Conservation (phyloP, 2,329 filamentous ascomycete genomes). For the Aspergillus phoenicis region DNA sequence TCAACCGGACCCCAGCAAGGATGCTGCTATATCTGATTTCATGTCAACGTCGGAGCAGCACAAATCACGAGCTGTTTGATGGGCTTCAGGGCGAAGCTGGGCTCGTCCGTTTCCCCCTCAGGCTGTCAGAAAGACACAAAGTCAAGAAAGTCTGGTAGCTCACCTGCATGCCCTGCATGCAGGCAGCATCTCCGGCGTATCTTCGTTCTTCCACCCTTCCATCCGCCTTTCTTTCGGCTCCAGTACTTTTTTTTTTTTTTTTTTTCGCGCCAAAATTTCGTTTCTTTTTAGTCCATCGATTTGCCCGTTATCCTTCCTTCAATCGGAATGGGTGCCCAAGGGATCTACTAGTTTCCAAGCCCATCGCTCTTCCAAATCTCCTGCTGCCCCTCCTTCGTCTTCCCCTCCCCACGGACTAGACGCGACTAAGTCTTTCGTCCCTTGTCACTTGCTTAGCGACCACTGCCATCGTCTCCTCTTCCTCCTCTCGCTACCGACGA, state of each 20-base stretch:
- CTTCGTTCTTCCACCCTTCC: not conserved
- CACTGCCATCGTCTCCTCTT: not conserved
- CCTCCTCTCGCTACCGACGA: not conserved
- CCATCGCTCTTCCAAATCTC: not conserved
- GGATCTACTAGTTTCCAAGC: not conserved
- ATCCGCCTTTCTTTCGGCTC: not conserved
- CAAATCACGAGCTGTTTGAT: not conserved
- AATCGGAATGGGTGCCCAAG: conserved; percentile 1
- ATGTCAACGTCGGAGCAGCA: not conserved
- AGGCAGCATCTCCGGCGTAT: not conserved
- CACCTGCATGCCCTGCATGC: not conserved
- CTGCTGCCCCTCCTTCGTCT: not conserved
- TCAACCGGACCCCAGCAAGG: conserved; percentile 11
- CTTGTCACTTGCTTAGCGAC: not conserved
- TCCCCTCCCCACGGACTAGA: not conserved
- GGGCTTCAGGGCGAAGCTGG: not conserved
- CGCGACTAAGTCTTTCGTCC: not conserved
- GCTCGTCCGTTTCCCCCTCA: not conserved
- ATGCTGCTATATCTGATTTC: not conserved
- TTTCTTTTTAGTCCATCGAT: not conserved
- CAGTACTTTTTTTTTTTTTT: not conserved
- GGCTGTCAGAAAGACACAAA: not conserved
- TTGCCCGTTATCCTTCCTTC: not conserved
- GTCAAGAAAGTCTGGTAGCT: not conserved
- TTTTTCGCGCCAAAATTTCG: not conserved